These are phyloP conservation scores for Xylariales sp. DNA, from an alignment of 2,329 filamentous ascomycete species.

Conservation along the genomic window DNA sequence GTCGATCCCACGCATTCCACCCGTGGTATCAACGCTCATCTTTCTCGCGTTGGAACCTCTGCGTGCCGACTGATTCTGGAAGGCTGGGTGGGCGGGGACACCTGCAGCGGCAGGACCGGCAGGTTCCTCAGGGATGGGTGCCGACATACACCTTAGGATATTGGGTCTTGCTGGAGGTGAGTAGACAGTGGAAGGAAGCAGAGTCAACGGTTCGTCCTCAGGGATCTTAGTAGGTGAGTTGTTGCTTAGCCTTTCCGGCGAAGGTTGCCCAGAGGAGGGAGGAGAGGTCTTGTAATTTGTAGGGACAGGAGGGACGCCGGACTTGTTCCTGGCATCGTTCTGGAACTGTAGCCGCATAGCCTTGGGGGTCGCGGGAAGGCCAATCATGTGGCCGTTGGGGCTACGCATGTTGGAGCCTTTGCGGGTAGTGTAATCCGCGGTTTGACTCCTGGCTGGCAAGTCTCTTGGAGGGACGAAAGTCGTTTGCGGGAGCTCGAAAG, in stretches of 20 bases:
- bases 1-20: slow-evolving; percentile 60
- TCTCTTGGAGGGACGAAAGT: slow-evolving; percentile 56
- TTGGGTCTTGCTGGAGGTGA: slow-evolving; percentile 62
- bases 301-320: slow-evolving; percentile 67
- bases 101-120: slow-evolving; percentile 49
- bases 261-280: slow-evolving; percentile 52
- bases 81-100: slow-evolving; percentile 56
- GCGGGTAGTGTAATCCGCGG: slow-evolving; percentile 66
- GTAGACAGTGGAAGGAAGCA: slow-evolving; percentile 70
- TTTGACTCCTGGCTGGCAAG: slow-evolving; percentile 69
- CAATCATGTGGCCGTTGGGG: slow-evolving; percentile 67
- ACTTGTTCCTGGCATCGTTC: slow-evolving; percentile 62
- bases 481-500: slow-evolving; percentile 59
- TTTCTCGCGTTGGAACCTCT: slow-evolving; percentile 51
- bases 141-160: slow-evolving; percentile 72
- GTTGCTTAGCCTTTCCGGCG: slow-evolving; percentile 48
- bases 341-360: slow-evolving; percentile 87
- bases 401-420: slow-evolving; percentile 62
- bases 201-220: slow-evolving; percentile 53
- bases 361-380: slow-evolving; percentile 89
- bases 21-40: slow-evolving; percentile 53
- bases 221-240: slow-evolving; percentile 48
- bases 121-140: slow-evolving; percentile 63
- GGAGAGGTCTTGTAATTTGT: slow-evolving; percentile 60
- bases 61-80: slow-evolving; percentile 49